Evolutionary conservation across 1,284 basidiomycete genomes (phyloP).

Genomic region (Ustilago tritici): DNA sequence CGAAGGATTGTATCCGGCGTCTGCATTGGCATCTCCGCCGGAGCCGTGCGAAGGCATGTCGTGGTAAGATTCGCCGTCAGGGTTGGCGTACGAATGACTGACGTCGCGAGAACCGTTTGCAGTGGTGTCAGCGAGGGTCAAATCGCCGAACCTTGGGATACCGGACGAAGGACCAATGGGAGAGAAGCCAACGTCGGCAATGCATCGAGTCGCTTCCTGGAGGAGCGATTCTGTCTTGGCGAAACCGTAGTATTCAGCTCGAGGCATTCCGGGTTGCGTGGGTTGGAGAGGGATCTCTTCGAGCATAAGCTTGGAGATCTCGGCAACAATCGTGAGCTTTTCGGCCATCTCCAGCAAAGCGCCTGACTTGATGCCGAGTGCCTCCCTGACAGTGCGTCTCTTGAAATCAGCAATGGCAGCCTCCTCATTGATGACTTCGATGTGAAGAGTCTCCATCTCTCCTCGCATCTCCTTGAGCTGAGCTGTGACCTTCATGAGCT

Average conservation of each 20-base stretch:
- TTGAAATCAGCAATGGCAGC: conserved; percentile 87
- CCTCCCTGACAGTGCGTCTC: conserved; percentile 77
- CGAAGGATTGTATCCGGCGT: conserved; percentile 37
- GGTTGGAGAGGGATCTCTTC: conserved; percentile 84
- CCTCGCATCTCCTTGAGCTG: conserved; percentile 79
- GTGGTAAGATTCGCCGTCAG: conserved; percentile 16
- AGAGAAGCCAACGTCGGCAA: conserved; percentile 61
- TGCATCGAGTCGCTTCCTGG: conserved; percentile 54
- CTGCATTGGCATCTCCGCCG: conserved; percentile 17
- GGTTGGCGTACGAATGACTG: conserved; percentile 25
- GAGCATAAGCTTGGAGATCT: conserved; percentile 82
- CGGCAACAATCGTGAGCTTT: conserved; percentile 86
- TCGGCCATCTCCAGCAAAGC: conserved; percentile 86
- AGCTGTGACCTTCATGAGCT: conserved; percentile 81
- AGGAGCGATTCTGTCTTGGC: conserved; percentile 60
- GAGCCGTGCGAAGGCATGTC: conserved; percentile 21
- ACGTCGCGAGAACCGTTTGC: conserved; percentile 30
- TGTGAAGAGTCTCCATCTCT: conserved; percentile 81
- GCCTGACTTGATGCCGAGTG: conserved; percentile 88
- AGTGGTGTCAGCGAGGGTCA: conserved; percentile 33
- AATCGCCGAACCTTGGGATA: conserved; percentile 37
- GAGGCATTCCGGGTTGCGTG: conserved; percentile 83
- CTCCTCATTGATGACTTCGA: conserved; percentile 86
- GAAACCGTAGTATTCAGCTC: conserved; percentile 76
- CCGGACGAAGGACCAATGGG: conserved; percentile 46